These are phyloP conservation scores for Sclerotiophoma versabilis DNA, from an alignment of 2,329 filamentous ascomycete genomes.

Conservation along the genomic window DNA sequence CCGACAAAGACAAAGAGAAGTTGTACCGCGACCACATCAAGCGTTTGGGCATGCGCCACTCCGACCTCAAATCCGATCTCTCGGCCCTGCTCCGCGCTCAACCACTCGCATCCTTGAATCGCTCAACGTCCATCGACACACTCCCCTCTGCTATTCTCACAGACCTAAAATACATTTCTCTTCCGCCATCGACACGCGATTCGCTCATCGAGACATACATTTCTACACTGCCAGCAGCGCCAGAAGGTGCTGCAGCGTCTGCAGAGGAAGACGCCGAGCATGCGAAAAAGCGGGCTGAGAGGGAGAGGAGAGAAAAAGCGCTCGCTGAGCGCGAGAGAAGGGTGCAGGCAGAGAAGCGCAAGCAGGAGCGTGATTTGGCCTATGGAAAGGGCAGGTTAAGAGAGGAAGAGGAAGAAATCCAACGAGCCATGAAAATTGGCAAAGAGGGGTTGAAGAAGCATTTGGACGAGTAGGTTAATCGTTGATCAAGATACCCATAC, in stretches of 20 bases:
- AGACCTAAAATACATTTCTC: constrained; percentile 74
- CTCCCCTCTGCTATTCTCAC: constrained; percentile 69
- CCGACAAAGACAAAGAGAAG: constrained; percentile 77
- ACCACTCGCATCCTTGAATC: constrained; percentile 66
- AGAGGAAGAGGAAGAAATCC: constrained; percentile 72
- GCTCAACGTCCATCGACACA: constrained; percentile 61
- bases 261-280: constrained; percentile 61
- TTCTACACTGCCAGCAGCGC: constrained; percentile 66
- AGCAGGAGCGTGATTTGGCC: constrained; percentile 65
- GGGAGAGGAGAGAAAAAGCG: constrained; percentile 67
- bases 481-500: constrained; percentile 10
- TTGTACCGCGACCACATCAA: constrained; percentile 77
- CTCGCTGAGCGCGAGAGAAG: constrained; percentile 68
- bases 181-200: constrained; percentile 68
- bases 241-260: constrained; percentile 52
- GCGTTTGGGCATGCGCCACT: constrained; percentile 68
- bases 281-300: constrained; percentile 46
- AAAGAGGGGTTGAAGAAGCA: constrained; percentile 72
- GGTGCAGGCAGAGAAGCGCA: constrained; percentile 69
- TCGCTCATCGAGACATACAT: constrained; percentile 72
- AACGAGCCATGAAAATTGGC: constrained; percentile 71
- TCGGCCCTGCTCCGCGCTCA: constrained; percentile 69
- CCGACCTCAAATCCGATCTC: constrained; percentile 74
- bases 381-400: constrained; percentile 67
- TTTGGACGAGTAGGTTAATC: constrained; percentile 44